A percentile compares a stretch with the other conserved stretches of the same genome.
phyloP scores from a whole-genome alignment of 495 filamentous ascomycete genomes.

The Xylaria sp. region DNA sequence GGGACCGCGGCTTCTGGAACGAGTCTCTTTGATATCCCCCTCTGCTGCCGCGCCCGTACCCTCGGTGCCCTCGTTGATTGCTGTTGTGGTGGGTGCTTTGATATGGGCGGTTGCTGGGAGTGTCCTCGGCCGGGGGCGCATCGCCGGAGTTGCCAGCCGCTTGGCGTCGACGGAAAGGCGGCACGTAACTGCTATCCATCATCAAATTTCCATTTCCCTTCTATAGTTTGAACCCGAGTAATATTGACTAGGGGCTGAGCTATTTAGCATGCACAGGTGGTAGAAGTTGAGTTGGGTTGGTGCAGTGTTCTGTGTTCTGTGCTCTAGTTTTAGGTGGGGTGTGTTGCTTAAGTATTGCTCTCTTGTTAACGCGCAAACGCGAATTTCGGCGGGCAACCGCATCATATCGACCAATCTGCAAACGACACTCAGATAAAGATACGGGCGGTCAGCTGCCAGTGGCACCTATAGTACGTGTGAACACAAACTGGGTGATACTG shows the following conservation, averaged over 20 bases:
- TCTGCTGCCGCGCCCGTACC: slow-evolving; percentile 27
- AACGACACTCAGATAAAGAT: background rate
- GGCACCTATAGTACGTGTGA: background rate
- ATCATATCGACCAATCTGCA: background rate
- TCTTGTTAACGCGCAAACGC: slow-evolving; percentile 16
- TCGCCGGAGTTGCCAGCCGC: background rate
- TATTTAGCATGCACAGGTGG: background rate
- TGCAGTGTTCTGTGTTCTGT: background rate
- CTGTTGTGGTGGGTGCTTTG: background rate
- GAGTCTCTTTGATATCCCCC: slow-evolving; percentile 39
- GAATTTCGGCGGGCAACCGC: slow-evolving; percentile 4
- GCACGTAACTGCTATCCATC: slow-evolving; percentile 10
- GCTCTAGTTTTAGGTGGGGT: slow-evolving; percentile 8
- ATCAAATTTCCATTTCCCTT: background rate
- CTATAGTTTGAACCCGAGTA: background rate
- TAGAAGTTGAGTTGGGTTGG: slow-evolving; percentile 11
- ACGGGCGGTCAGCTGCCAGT: background rate
- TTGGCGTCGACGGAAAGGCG: slow-evolving; percentile 14
- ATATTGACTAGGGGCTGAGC: background rate
- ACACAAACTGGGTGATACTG: background rate
- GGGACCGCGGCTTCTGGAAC: slow-evolving; percentile 23
- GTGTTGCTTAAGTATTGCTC: background rate
- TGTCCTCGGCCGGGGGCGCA: background rate
- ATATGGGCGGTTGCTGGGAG: background rate
- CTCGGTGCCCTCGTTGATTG: slow-evolving; percentile 34